Evolutionary conservation across 1,284 basidiomycete species (phyloP).

Genomic region (Fistulina hepatica): DNA sequence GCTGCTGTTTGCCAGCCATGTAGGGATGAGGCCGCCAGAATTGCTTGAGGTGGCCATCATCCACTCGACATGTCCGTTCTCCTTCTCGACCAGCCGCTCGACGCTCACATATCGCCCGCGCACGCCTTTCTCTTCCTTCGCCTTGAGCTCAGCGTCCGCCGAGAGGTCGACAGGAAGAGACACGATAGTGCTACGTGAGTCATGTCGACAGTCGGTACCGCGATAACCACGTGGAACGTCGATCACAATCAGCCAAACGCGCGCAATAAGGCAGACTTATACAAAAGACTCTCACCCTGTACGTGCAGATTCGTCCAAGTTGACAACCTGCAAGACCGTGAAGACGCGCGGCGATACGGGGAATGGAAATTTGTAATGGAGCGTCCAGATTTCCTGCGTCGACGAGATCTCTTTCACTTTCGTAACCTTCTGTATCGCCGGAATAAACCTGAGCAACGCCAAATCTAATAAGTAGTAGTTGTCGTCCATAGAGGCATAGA

Average conservation of each 20-base stretch:
- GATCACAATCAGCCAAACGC: neutral
- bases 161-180: constrained; percentile 62
- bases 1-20: constrained; percentile 45
- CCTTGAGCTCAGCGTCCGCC: constrained; percentile 42
- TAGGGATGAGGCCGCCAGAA: constrained; percentile 57
- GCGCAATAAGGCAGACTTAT: neutral
- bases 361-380: constrained; percentile 60
- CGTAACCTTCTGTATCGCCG: constrained; percentile 50
- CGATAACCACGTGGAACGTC: too few species aligned
- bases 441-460: constrained; percentile 40
- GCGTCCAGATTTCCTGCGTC: constrained; percentile 56
- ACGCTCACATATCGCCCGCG: constrained; percentile 61
- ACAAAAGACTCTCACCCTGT: constrained; percentile 37
- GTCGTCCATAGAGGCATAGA: too few species aligned
- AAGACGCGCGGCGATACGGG: constrained; percentile 65
- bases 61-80: constrained; percentile 61
- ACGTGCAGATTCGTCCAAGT: constrained; percentile 32
- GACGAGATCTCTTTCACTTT: constrained; percentile 52
- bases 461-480: neutral
- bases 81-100: constrained; percentile 53
- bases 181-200: constrained; percentile 45
- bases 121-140: constrained; percentile 54
- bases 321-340: constrained; percentile 56
- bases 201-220: too few species aligned
- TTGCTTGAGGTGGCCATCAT: constrained; percentile 69